Evolutionary conservation across 441 rosid genomes (phyloP).

Genomic region (Daphne laureola): DNA sequence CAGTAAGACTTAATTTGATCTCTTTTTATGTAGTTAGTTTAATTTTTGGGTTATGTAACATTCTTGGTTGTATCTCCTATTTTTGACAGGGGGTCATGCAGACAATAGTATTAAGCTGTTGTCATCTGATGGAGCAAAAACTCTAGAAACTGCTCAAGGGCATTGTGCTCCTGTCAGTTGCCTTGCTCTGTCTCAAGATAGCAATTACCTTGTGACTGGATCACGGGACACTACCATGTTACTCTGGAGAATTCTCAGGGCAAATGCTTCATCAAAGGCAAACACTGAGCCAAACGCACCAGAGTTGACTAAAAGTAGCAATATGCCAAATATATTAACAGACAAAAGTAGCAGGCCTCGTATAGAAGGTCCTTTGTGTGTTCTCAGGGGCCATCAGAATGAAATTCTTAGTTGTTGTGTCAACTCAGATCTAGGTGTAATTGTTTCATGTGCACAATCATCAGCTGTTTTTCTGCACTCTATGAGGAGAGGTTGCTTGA

Average conservation of each 20-base stretch:
- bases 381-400: slow-evolving; percentile 72
- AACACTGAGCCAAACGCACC: slow-evolving; percentile 33
- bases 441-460: slow-evolving; percentile 63
- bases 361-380: slow-evolving; percentile 81
- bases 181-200: slow-evolving; percentile 75
- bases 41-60: too few species aligned
- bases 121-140: slow-evolving; percentile 80
- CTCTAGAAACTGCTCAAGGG: slow-evolving; percentile 69
- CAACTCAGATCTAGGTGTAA: slow-evolving; percentile 76
- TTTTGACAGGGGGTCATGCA: slow-evolving; percentile 69
- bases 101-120: slow-evolving; percentile 77
- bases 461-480: slow-evolving; percentile 70
- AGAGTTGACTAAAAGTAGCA: slow-evolving; percentile 30
- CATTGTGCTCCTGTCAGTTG: slow-evolving; percentile 94
- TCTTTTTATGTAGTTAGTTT: too few species aligned
- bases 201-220: slow-evolving; percentile 77
- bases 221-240: slow-evolving; percentile 72
- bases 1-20: too few species aligned
- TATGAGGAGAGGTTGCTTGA: slow-evolving; percentile 66
- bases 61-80: not conserved
- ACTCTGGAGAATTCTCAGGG: slow-evolving; percentile 75
- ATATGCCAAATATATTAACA: slow-evolving; percentile 33
- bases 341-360: slow-evolving; percentile 48
- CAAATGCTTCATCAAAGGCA: slow-evolving; percentile 39
- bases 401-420: slow-evolving; percentile 66